Percentiles rank a stretch among this genome's conserved stretches.
Conservation (phyloP, 1,284 basidiomycete genomes). For the Cystobasidiaceae sp. region DNA sequence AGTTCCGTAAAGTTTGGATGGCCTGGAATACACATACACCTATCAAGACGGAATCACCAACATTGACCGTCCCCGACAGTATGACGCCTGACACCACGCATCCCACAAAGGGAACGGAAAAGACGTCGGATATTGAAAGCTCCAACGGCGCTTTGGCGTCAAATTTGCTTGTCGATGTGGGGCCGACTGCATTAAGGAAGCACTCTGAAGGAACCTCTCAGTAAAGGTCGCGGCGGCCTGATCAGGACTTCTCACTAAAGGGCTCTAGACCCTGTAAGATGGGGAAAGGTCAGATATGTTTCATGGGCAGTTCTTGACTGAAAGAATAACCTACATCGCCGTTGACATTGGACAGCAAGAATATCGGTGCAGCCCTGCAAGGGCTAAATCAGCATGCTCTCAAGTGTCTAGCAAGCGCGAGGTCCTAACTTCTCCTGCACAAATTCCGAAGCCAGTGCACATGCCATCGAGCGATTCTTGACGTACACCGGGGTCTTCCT, state of each 20-base stretch:
- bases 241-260: constrained; percentile 37
- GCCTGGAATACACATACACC: too few relatives aligned
- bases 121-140: constrained; percentile 62
- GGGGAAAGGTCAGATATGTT: background rate
- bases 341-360: constrained; percentile 90
- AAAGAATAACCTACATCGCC: constrained; percentile 65
- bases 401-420: background rate
- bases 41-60: constrained; percentile 23
- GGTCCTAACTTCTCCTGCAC: constrained; percentile 54
- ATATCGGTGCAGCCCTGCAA: constrained; percentile 70
- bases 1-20: background rate
- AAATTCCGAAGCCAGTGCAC: constrained; percentile 69
- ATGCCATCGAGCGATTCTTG: constrained; percentile 56
- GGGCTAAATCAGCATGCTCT: constrained; percentile 48
- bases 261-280: constrained; percentile 35
- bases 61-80: constrained; percentile 27
- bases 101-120: constrained; percentile 71
- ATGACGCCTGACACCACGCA: constrained; percentile 64
- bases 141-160: constrained; percentile 66
- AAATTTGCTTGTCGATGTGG: constrained; percentile 32
- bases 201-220: constrained; percentile 28
- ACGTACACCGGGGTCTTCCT: constrained; percentile 50
- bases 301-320: background rate
- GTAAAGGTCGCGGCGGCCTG: background rate
- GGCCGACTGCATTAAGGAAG: constrained; percentile 46